phyloP scores from a whole-genome alignment of 371 early-diverging fungal genomes.

The Actinomucor elegans region DNA sequence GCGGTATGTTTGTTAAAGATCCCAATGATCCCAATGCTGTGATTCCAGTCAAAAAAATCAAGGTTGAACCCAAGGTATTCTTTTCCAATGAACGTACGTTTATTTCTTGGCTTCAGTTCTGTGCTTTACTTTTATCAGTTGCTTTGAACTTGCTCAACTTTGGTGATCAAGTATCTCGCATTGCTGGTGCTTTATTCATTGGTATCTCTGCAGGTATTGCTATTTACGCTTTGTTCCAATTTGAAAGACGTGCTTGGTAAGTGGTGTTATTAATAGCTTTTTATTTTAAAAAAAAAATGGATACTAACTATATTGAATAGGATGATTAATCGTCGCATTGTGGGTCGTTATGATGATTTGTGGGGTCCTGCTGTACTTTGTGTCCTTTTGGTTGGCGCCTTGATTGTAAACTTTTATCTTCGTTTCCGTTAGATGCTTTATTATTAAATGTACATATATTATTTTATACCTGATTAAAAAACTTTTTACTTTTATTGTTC shows the following conservation, averaged over 20 bases:
- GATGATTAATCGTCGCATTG: conserved; percentile 63
- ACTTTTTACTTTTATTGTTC: too few species aligned
- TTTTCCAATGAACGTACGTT: conserved; percentile 99
- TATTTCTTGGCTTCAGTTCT: conserved; percentile 86
- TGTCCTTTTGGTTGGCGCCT: conserved; percentile 71
- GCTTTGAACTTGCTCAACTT: conserved; percentile 86
- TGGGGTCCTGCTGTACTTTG: conserved; percentile 88
- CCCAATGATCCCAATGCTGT: conserved; percentile 19
- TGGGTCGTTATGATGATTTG: conserved; percentile 66
- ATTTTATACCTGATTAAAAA: not conserved
- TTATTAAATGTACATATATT: conserved; percentile 1
- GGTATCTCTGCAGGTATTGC: conserved; percentile 36
- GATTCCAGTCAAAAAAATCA: conserved; percentile 69
- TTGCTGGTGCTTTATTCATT: conserved; percentile 79
- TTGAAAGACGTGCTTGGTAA: conserved; percentile 83
- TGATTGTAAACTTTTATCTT: conserved; percentile 42
- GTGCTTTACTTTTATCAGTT: conserved; percentile 72
- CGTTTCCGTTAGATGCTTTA: conserved; percentile 45
- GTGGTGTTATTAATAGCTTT: conserved; percentile 4
- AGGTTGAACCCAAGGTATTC: conserved; percentile 99
- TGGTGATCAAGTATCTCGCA: conserved; percentile 73
- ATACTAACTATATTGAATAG: conserved; percentile 25
- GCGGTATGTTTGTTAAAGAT: conserved; percentile 14
- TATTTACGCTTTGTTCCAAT: conserved; percentile 75
- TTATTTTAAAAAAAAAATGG: too few species aligned